Conservation (phyloP, 176 grass and related monocot species). For the Zoysia pacifica region DNA sequence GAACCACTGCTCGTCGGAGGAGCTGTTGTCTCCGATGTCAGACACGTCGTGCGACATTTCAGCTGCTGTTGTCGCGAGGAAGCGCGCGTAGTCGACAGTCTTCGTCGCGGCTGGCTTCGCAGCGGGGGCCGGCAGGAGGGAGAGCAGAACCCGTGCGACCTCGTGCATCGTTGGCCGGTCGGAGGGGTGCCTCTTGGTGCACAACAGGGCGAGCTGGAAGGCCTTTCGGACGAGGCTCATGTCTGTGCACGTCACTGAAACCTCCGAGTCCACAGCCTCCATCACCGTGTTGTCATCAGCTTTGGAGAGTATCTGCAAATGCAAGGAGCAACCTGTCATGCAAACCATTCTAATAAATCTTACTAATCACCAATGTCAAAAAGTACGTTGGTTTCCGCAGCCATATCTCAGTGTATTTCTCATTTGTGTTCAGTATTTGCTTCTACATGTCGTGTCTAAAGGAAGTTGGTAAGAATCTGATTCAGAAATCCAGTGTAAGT, state of each 20-base stretch:
- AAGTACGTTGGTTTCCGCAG: background rate
- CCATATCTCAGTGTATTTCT: background rate
- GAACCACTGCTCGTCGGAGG: conserved; percentile 92
- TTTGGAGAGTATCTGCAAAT: conserved; percentile 84
- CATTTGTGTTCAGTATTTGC: background rate
- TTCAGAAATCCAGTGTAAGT: background rate
- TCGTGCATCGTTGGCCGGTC: conserved; percentile 97
- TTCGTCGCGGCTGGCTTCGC: conserved; percentile 48
- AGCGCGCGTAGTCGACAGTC: conserved; percentile 59
- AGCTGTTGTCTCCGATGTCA: conserved; percentile 66
- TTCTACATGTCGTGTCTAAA: background rate
- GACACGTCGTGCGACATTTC: conserved; percentile 39
- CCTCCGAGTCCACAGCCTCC: conserved; percentile 97
- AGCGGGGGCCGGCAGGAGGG: conserved; percentile 61
- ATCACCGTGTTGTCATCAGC: conserved; percentile 97
- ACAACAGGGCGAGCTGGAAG: conserved; percentile 93
- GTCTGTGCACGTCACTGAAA: conserved; percentile 92
- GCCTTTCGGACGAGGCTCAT: conserved; percentile 81
- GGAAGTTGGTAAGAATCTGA: background rate
- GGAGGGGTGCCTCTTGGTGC: conserved; percentile 80
- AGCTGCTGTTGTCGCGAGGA: conserved; percentile 45
- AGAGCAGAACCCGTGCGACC: conserved; percentile 76
- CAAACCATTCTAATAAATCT: background rate
- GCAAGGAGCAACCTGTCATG: background rate
- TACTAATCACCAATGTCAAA: no score